These are phyloP conservation scores for Cryptococcus sp. DNA, from an alignment of 1,284 basidiomycete species.

Conservation along the genomic window DNA sequence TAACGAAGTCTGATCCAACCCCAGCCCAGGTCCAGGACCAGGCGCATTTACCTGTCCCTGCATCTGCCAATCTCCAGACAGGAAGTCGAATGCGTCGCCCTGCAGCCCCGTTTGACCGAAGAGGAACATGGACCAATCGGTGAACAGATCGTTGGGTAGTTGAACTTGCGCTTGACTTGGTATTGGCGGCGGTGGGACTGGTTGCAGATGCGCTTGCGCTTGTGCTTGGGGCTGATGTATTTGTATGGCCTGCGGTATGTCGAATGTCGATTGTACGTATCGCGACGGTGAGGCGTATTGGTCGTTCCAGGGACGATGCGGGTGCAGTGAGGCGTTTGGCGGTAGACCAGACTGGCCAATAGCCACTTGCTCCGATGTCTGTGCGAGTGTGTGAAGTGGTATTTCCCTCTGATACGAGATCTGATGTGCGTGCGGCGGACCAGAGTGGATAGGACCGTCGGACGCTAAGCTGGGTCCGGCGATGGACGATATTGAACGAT, in stretches of 20 bases:
- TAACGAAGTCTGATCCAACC: too few relatives aligned
- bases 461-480: too few relatives aligned
- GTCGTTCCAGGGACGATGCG: background rate
- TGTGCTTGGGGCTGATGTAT: background rate
- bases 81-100: slow-evolving; percentile 42
- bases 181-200: slow-evolving; percentile 4
- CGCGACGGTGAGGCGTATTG: background rate
- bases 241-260: background rate
- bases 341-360: background rate
- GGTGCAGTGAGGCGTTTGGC: background rate
- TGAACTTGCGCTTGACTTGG: slow-evolving; percentile 19
- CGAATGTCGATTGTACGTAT: background rate
- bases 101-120: slow-evolving; percentile 24
- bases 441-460: too few relatives aligned
- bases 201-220: background rate
- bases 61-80: slow-evolving; percentile 7
- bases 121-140: slow-evolving; percentile 39
- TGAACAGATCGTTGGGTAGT: slow-evolving; percentile 34
- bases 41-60: background rate
- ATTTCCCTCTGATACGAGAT: too few relatives aligned
- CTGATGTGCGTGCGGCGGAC: too few relatives aligned
- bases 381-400: too few relatives aligned
- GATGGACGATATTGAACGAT: too few relatives aligned
- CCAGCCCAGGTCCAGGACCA: background rate
- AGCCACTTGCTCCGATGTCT: background rate